These are phyloP conservation scores for Phylloporus rhodoxanthus DNA, from an alignment of 768 basidiomycete genomes.

Conservation along the genomic window DNA sequence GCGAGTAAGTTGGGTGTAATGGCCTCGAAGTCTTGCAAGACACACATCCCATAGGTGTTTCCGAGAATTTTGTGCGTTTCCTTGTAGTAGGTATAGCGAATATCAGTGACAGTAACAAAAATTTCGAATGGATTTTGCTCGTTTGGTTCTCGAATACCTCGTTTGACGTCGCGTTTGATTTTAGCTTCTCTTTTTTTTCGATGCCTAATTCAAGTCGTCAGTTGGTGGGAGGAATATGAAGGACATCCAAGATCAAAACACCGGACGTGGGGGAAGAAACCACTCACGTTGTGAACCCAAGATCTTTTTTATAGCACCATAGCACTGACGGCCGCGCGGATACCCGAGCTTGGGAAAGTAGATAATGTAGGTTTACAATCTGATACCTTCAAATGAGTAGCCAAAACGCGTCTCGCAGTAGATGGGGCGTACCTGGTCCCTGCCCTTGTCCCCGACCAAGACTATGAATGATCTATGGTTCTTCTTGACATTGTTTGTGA, in stretches of 20 bases:
- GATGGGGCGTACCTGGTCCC: slow-evolving; percentile 68
- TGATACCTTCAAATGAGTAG: slow-evolving; percentile 24
- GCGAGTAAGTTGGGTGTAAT: slow-evolving; percentile 96
- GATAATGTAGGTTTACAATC: slow-evolving; percentile 93
- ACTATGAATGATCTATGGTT: slow-evolving; percentile 95
- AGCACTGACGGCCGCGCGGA: slow-evolving; percentile 87
- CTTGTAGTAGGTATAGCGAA: slow-evolving; percentile 98
- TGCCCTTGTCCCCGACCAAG: slow-evolving; percentile 88
- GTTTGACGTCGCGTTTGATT: slow-evolving; percentile 93
- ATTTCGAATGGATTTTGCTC: slow-evolving; percentile 98
- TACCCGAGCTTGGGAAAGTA: slow-evolving; percentile 86
- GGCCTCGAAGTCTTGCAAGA: slow-evolving; percentile 97
- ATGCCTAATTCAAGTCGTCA: slow-evolving; percentile 47
- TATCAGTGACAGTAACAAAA: slow-evolving; percentile 97
- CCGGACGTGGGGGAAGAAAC: background rate
- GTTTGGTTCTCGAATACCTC: slow-evolving; percentile 88
- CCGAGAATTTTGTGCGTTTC: slow-evolving; percentile 96
- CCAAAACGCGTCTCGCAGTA: background rate
- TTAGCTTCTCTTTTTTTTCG: slow-evolving; percentile 96
- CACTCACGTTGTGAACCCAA: slow-evolving; percentile 87
- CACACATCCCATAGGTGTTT: slow-evolving; percentile 95
- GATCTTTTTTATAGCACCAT: slow-evolving; percentile 99
- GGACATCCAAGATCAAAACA: background rate
- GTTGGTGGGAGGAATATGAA: background rate
- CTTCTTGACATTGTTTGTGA: slow-evolving; percentile 88